Base-by-base conservation (phyloP, 1,284 basidiomycete genomes). In the Sporisorium reilianum region DNA sequence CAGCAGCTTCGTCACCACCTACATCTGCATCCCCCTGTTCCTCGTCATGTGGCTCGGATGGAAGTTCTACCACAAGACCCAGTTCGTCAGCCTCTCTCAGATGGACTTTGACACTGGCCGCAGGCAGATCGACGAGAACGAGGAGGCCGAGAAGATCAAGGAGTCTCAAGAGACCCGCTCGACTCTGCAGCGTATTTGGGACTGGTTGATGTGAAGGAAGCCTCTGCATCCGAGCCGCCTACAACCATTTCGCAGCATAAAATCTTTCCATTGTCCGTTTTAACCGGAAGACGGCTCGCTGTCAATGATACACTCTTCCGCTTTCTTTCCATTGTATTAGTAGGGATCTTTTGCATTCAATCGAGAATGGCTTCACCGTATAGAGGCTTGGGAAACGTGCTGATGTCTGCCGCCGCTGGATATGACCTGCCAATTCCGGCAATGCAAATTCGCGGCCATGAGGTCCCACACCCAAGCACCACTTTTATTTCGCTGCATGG, bases 1-100 rank as follows among this genome's bases (percentile, higher is more conserved):
- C 9, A 65, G 62, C 97, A 86, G 96, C 93, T 8, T 97, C 30
- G 86, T 94, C 50, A 92, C 91, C 48, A 91, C 90, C 80, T 95
- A 95, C 85, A 82, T 95, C 42, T 91, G 93, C 42, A 86, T 94
- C 48, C 85, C 85, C 18, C 67, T 91, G 46, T 94, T 93, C 89
- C 90, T 92, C n/a, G 70, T 93, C 64, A 83, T 94, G 49, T 95
- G 92, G 85, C 16, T 89, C 46, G 88, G 86, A 9, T 88, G 89
- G 60, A 89, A 88, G 76, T 77, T 88, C 60, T 74, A 81, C 78
- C 89, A 89, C 81, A 88, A 87, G 77, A 84, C 86, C 26, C 86
- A 88, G 12, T 83, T 76, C 20, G 68, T 78, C 53, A 51, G 53
- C 45, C 53, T 71, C 32, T 54, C 55, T 8, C 62, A 78, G 55